Conservation (phyloP, 768 basidiomycete species). For the Amyloporia xantha region DNA sequence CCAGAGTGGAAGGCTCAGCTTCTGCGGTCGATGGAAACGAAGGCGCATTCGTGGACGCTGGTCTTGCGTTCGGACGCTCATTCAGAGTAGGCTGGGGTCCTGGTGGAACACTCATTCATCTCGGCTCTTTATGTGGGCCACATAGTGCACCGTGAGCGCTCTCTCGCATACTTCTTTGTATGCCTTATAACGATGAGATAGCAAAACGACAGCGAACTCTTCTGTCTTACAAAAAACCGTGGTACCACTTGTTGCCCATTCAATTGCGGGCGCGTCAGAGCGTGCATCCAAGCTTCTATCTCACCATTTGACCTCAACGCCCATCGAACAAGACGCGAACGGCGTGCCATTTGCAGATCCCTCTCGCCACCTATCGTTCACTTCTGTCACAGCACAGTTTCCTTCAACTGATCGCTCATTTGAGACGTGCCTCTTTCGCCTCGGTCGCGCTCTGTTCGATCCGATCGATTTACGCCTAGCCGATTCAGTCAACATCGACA, state of each 20-base stretch:
- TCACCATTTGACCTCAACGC: slow-evolving; percentile 69
- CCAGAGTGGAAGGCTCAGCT: slow-evolving; percentile 60
- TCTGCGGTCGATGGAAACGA: slow-evolving; percentile 64
- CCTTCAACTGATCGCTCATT: slow-evolving; percentile 61
- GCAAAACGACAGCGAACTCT: slow-evolving; percentile 53
- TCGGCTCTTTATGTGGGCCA: slow-evolving; percentile 68
- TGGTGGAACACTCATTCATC: slow-evolving; percentile 64
- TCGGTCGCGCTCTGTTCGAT: slow-evolving; percentile 87
- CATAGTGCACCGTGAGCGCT: slow-evolving; percentile 44
- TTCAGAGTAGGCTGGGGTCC: slow-evolving; percentile 92
- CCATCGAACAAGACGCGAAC: slow-evolving; percentile 63
- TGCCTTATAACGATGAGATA: slow-evolving; percentile 18
- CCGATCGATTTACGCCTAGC: slow-evolving; percentile 61
- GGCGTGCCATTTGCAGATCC: slow-evolving; percentile 67
- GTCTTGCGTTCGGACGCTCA: slow-evolving; percentile 77
- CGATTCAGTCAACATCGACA: slow-evolving; percentile 47
- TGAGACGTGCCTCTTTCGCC: slow-evolving; percentile 80
- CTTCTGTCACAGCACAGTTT: slow-evolving; percentile 69
- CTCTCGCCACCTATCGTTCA: slow-evolving; percentile 60
- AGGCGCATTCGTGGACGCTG: slow-evolving; percentile 68
- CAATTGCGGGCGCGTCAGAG: slow-evolving; percentile 27
- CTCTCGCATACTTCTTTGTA: slow-evolving; percentile 1
- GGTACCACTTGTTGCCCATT: slow-evolving; percentile 33
- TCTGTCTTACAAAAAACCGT: slow-evolving; percentile 50
- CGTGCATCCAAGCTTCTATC: slow-evolving; percentile 61